A percentile compares a stretch with the other conserved stretches of the same genome.
These are phyloP conservation scores for Hamamelis virginiana DNA, from an alignment of 164 flowering plant genomes.

Conservation along the genomic window DNA sequence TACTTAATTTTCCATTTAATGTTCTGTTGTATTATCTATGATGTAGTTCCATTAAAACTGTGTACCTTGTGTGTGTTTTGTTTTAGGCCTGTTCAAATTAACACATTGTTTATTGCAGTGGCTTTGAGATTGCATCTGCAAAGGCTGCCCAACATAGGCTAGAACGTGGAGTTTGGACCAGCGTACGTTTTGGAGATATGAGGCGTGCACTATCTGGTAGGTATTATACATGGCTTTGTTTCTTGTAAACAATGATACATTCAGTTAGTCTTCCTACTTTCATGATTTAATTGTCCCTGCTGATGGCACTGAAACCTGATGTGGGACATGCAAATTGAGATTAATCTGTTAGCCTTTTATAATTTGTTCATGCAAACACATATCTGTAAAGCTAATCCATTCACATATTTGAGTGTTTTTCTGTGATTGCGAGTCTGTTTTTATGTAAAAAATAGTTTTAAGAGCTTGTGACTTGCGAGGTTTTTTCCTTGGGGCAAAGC, in stretches of 20 bases:
- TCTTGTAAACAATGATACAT: background rate
- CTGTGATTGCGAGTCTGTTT: background rate
- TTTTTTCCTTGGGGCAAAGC: background rate
- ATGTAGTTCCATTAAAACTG: background rate
- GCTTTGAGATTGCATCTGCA: slow-evolving; percentile 73
- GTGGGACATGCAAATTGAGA: background rate
- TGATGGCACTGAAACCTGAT: background rate
- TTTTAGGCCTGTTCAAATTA: background rate
- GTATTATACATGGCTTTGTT: background rate
- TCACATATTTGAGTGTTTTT: background rate
- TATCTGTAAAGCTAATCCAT: background rate
- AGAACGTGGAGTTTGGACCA: slow-evolving; percentile 89
- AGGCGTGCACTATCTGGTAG: slow-evolving; percentile 81
- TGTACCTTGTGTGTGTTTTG: too few relatives aligned
- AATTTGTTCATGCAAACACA: background rate
- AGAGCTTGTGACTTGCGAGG: slow-evolving; percentile 1
- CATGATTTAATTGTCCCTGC: background rate
- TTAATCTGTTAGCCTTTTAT: background rate
- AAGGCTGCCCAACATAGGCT: slow-evolving; percentile 88
- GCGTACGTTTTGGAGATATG: slow-evolving; percentile 78
- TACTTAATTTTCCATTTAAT: background rate
- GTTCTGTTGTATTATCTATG: background rate
- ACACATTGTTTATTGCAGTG: slow-evolving; percentile 41
- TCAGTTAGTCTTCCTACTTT: background rate
- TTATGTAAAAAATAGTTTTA: background rate